Evolutionary conservation across 2,329 filamentous ascomycete genomes (phyloP), one percentile per base, ranked within the genome.

Genomic region (Paecilomyces dactylethromorphus): DNA sequence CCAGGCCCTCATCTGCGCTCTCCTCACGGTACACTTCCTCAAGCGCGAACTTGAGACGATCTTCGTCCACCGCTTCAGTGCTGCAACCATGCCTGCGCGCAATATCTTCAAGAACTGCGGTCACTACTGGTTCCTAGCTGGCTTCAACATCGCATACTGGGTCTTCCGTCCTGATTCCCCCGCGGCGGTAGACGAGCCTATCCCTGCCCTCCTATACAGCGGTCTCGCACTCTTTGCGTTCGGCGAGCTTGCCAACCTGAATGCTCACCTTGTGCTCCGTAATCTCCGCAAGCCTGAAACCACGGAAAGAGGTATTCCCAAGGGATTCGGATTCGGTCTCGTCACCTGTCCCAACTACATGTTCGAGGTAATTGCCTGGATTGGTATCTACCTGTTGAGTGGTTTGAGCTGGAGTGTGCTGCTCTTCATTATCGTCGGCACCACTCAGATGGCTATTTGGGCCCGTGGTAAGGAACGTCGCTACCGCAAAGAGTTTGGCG

Each of bases 311-410:
- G 92, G 91, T 66, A 95, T 99, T 63, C 94, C 94, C 1, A 81
- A 81, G 59, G 94, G 94, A 26, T 85, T 93, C 59, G 91, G 92
- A 31, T 97, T 97, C 76, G 81, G 80, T 63, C 77, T 90, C 35
- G 93, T 99, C 56, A 99, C 94, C 12, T 96, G 92, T 79, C 94
- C 94, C 50, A 99, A 99, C 79, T 99, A 99, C 80, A 85, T 96
- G 80, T 97, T 95, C 67, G 94, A 99, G 73, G 82, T 90, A 6
- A 74, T 96, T 39, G 86, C 92, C 0, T 99, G 94, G 94, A 67
- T 90, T 31, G 92, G 92, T 26, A 82, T 97, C 58, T 87, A 89
- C 65, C 72, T 96, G 51, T 84, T 93, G 57, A 92, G 87, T 67
- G 87, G 90, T 68, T 62, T 79, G 60, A 92, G 88, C 77, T 88